phyloP scores from a whole-genome alignment of 176 grass and related monocot species.

The Oryza australiensis region DNA sequence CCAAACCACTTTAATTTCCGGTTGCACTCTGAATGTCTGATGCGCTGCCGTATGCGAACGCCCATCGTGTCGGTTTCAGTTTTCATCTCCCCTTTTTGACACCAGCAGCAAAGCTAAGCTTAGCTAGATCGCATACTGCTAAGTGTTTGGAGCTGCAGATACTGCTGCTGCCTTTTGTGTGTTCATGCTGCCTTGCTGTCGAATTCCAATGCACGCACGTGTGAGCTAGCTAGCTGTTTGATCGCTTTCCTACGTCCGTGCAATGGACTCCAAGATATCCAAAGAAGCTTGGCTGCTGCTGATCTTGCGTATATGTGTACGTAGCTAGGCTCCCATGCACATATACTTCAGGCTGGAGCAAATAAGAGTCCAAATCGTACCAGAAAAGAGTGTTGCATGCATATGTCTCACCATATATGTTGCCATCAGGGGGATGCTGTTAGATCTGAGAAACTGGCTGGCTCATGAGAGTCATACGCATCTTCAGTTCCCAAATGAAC shows the following conservation, averaged over 20 bases:
- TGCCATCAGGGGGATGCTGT: constrained; percentile 44
- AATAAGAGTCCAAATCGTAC: constrained; percentile 29
- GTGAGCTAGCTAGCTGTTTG: not conserved
- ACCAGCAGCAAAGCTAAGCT: constrained; percentile 18
- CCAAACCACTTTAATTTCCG: constrained; percentile 22
- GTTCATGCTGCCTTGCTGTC: not conserved
- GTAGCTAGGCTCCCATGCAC: constrained; percentile 6
- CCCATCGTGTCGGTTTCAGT: constrained; percentile 34
- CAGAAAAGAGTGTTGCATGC: constrained; percentile 19
- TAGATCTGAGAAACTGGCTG: constrained; percentile 37
- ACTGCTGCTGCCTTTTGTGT: not conserved
- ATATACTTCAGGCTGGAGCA: not conserved
- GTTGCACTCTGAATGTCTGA: not conserved
- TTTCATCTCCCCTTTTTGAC: not conserved
- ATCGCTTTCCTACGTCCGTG: not conserved
- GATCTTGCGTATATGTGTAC: constrained; percentile 23
- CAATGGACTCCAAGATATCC: constrained; percentile 16
- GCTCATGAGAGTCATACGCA: constrained; percentile 14
- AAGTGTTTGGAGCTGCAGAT: not conserved
- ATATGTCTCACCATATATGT: not conserved
- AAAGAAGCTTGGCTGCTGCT: not conserved
- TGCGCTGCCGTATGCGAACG: constrained; percentile 30
- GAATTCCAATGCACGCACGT: not conserved
- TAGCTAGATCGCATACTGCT: not conserved
- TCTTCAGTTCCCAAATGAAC: constrained; percentile 6